phyloP scores from a whole-genome alignment of 345 rosid genomes.

The Salix dunnii region DNA sequence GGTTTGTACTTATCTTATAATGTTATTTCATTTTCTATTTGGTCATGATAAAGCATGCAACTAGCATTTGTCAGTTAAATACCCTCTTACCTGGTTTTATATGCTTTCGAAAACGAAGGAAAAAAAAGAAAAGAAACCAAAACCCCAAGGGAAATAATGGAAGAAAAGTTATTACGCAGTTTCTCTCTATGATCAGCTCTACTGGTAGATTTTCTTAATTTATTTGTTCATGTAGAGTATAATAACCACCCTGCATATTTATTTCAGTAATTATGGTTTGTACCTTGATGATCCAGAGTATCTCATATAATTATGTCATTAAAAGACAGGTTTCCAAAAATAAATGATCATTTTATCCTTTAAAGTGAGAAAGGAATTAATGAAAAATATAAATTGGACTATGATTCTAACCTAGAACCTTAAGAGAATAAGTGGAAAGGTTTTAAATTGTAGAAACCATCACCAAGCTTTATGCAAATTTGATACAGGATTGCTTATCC shows the following conservation, averaged over 20 bases:
- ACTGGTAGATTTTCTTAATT: background rate
- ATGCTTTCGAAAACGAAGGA: background rate
- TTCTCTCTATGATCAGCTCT: background rate
- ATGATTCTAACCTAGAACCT: too few relatives aligned
- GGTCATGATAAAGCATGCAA: background rate
- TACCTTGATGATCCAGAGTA: background rate
- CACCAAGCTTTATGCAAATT: too few relatives aligned
- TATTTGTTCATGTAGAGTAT: background rate
- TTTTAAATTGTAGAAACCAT: too few relatives aligned
- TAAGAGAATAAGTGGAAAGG: too few relatives aligned
- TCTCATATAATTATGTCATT: too few relatives aligned
- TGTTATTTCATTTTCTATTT: background rate
- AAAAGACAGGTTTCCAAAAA: too few relatives aligned
- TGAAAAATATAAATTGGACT: too few relatives aligned
- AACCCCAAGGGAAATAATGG: background rate
- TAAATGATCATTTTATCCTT: too few relatives aligned
- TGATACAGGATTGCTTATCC: too few relatives aligned
- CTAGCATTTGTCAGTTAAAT: background rate
- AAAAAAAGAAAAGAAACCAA: too few relatives aligned
- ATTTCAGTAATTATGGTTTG: too few relatives aligned
- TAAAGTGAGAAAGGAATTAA: too few relatives aligned
- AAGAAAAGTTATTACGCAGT: background rate
- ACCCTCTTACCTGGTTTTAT: background rate
- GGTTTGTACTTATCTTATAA: conserved; percentile 31
- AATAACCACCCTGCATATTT: background rate